Conservation (phyloP, 345 rosid species). For the Populus euphratica region DNA sequence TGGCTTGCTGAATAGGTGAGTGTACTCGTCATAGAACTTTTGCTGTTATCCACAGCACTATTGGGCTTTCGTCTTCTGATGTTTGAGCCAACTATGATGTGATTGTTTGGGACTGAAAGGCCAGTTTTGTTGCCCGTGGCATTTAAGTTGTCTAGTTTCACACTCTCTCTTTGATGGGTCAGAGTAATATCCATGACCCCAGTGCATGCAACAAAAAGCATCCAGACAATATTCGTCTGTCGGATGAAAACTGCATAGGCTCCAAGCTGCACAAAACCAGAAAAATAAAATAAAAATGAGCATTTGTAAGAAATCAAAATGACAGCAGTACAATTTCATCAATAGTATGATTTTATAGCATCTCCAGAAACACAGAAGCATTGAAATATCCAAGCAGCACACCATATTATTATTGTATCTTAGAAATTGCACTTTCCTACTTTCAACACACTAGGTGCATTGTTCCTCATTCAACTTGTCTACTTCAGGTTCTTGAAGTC, state of each 20-base stretch:
- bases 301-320: not conserved
- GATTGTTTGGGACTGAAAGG: constrained; percentile 20
- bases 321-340: not conserved
- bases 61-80: constrained; percentile 57
- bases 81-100: constrained; percentile 33
- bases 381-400: no score
- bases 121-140: constrained; percentile 14
- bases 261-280: constrained; percentile 60
- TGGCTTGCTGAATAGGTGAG: constrained; percentile 24
- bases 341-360: not conserved
- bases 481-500: not conserved
- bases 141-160: constrained; percentile 19
- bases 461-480: not conserved
- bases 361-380: not conserved
- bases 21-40: constrained; percentile 11
- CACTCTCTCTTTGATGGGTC: constrained; percentile 25
- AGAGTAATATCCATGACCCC: constrained; percentile 62
- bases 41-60: constrained; percentile 19
- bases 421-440: not conserved
- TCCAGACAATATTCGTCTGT: constrained; percentile 87
- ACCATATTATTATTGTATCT: not conserved
- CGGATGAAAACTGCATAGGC: constrained; percentile 57
- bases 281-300: constrained; percentile 15
- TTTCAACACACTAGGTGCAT: not conserved
- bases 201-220: constrained; percentile 79